Percentiles rank a stretch among this genome's conserved stretches.
These are phyloP conservation scores for Cytospora piceae DNA, from an alignment of 2,329 filamentous ascomycete genomes.

Conservation along the genomic window DNA sequence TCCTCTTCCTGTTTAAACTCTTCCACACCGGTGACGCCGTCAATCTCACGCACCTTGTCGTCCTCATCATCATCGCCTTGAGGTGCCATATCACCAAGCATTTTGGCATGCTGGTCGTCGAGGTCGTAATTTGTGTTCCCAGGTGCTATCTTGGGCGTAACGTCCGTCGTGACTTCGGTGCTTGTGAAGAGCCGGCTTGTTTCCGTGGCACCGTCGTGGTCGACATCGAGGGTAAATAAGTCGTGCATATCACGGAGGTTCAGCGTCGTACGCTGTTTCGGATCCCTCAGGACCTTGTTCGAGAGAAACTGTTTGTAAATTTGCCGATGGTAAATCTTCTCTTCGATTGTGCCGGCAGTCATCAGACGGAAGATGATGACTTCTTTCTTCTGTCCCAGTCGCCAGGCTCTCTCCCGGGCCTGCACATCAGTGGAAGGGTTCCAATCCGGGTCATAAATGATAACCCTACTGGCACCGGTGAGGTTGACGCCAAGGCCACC, in stretches of 20 bases:
- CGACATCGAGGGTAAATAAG: constrained; percentile 77
- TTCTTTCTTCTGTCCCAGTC: constrained; percentile 89
- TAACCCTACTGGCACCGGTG: constrained; percentile 92
- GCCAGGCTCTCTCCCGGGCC: constrained; percentile 93
- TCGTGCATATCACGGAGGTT: constrained; percentile 90
- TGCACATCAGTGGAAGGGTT: constrained; percentile 97
- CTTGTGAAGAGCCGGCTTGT: constrained; percentile 86
- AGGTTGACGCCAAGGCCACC: constrained; percentile 93
- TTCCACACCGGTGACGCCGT: constrained; percentile 67
- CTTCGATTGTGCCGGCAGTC: constrained; percentile 96
- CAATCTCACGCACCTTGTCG: constrained; percentile 41
- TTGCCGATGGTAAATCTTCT: constrained; percentile 98
- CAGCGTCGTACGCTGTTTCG: constrained; percentile 90
- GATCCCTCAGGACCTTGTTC: constrained; percentile 93
- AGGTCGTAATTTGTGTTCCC: constrained; percentile 27
- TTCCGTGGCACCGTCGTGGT: constrained; percentile 73
- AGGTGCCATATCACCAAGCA: constrained; percentile 21
- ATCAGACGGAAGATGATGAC: constrained; percentile 98
- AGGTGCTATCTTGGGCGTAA: constrained; percentile 34
- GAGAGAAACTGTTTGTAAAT: constrained; percentile 98
- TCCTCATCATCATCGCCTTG: constrained; percentile 36
- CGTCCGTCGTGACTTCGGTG: constrained; percentile 65
- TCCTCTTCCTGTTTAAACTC: constrained; percentile 60
- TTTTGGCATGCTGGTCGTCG: constrained; percentile 24
- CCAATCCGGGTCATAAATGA: constrained; percentile 99